Evolutionary conservation across 2,329 filamentous ascomycete species (phyloP), one percentile per base, ranked within the genome.

Genomic region (Phoma herbarum): DNA sequence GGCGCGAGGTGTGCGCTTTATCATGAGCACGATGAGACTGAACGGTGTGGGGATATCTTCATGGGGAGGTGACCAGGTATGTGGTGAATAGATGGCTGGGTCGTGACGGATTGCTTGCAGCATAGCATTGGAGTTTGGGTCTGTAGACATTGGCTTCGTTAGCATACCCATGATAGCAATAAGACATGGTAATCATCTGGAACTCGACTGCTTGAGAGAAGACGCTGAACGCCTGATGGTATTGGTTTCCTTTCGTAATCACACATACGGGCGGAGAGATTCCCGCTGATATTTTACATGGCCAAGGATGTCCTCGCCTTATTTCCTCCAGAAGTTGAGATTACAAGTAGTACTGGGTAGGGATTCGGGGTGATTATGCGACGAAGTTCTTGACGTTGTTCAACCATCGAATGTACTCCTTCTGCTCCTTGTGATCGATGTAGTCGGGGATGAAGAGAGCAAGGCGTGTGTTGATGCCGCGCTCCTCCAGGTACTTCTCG

Each of bases 381-480:
- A 97, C 83, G 75, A 98, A 97, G 63, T 81, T 82, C 87, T 94
- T 95, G 79, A 97, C 86, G 75, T 90, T 87, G 78, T 88, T 86
- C 78, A 99, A 83, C 95, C 96, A 99, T 66, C 85, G 82, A 62
- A 96, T 82, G 80, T 99, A 99, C 85, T 99, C 95, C 81, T 88
- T 90, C 87, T 98, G 94, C 87, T 99, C 95, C 89, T 99, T 99
- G 81, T 91, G 87, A 77, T 98, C 93, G 74, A 98, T 93, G 82
- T 97, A 99, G 78, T 98, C 93, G 35, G 93, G 92, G 43, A 96
- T 89, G 79, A 98, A 97, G 67, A 93, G 82, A 52, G 93, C 94
- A 70, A 99, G 86, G 59, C 89, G 86, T 70, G 90, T 88, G 73
- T 94, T 92, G 80, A 99, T 87, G 65, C 94, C 95, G 70, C 95